Conservation (phyloP, 75 land plant genomes). For the Cryptomeria japonica region DNA sequence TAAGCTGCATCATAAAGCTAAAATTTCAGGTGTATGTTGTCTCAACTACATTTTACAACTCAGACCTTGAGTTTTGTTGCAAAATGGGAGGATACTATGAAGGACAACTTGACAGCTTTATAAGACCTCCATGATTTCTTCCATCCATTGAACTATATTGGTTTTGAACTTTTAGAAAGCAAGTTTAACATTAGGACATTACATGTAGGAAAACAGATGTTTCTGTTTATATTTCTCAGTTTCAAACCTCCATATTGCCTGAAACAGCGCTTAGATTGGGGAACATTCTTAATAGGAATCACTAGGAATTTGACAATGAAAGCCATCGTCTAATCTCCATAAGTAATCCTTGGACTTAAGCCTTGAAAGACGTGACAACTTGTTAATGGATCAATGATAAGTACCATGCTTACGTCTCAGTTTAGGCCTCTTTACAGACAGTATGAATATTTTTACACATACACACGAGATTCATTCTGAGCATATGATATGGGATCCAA, state of each 20-base stretch:
- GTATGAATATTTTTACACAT: not conserved
- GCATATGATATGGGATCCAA: not conserved
- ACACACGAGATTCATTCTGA: not conserved
- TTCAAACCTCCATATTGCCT: not conserved
- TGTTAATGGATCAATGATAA: not conserved
- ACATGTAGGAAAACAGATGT: not conserved
- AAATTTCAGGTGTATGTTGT: not conserved
- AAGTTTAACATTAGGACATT: not conserved
- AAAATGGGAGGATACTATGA: not conserved
- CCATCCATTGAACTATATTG: not conserved
- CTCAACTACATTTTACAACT: not conserved
- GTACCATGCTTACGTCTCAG: not conserved
- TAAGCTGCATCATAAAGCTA: not conserved
- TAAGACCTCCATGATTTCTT: not conserved
- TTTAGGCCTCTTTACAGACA: not conserved
- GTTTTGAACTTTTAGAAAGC: not conserved
- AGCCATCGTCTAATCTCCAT: not conserved
- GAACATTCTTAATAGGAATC: not conserved
- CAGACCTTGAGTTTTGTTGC: not conserved
- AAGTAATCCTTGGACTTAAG: not conserved
- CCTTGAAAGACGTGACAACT: not conserved
- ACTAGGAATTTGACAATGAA: not conserved
- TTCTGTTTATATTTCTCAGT: not conserved
- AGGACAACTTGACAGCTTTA: not conserved
- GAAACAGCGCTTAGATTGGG: not conserved